phyloP scores from a whole-genome alignment of 208 protist species.

The Crithidia thermophila region DNA sequence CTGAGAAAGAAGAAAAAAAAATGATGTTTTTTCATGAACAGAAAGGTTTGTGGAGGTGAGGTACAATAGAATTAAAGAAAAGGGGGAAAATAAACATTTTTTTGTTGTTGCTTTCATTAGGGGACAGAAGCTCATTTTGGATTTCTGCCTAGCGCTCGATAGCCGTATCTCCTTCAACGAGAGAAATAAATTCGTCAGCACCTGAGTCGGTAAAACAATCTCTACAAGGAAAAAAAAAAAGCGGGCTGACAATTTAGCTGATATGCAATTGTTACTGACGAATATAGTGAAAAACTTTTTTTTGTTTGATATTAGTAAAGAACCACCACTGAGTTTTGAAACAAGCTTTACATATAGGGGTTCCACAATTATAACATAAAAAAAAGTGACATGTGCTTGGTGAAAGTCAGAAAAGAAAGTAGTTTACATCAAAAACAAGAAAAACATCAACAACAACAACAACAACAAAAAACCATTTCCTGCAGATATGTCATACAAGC shows the following conservation, averaged over 20 bases:
- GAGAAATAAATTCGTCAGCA: background rate
- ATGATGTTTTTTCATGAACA: too few species aligned
- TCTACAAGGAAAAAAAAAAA: too few species aligned
- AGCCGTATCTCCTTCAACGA: background rate
- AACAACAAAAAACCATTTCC: background rate
- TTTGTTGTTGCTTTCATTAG: background rate
- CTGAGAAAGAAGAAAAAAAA: background rate
- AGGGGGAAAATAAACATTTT: background rate
- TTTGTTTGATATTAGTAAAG: background rate
- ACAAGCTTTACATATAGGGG: too few species aligned
- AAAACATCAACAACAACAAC: background rate
- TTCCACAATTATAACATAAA: background rate
- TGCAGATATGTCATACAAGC: too few species aligned
- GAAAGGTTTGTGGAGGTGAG: too few species aligned
- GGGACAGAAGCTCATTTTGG: background rate
- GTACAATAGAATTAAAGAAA: too few species aligned
- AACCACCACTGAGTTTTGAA: background rate
- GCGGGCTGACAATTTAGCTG: too few species aligned
- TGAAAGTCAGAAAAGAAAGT: constrained; percentile 1
- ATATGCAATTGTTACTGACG: too few species aligned
- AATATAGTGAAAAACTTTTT: too few species aligned
- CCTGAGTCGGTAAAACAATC: background rate
- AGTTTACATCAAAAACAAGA: background rate
- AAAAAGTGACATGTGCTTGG: background rate
- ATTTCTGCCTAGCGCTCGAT: too few species aligned